A percentile compares a stretch with the other conserved stretches of the same genome.
These are phyloP conservation scores for Cicer judaicum DNA, from an alignment of 306 rosid genomes.

Conservation along the genomic window DNA sequence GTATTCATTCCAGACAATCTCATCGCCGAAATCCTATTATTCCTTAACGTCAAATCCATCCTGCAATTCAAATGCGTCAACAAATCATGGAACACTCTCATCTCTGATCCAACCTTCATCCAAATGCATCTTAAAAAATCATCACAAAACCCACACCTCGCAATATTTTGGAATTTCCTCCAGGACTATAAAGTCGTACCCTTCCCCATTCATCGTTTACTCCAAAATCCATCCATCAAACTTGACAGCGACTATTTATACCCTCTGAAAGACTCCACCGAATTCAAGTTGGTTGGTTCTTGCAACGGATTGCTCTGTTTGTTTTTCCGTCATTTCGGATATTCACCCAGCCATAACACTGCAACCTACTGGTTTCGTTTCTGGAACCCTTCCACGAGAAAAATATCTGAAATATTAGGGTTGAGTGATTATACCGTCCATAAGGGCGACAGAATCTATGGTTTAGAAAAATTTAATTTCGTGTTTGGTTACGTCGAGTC, in stretches of 20 bases:
- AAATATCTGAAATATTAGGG: neutral
- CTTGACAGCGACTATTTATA: neutral
- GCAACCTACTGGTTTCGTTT: neutral
- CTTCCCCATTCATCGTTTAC: neutral
- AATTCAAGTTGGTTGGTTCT: neutral
- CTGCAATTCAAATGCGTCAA: neutral
- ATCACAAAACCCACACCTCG: neutral
- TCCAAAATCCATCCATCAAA: neutral
- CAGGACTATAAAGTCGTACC: neutral
- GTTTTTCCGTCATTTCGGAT: neutral
- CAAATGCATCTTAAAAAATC: neutral
- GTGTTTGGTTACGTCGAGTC: neutral
- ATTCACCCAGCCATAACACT: neutral
- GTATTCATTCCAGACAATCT: neutral
- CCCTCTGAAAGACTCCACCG: fast-evolving
- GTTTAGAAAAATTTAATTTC: neutral
- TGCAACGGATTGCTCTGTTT: neutral
- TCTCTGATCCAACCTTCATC: neutral
- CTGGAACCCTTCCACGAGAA: neutral
- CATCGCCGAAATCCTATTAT: neutral
- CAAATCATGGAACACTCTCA: neutral
- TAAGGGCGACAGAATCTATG: too few species aligned
- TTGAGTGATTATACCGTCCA: too few species aligned
- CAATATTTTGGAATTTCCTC: neutral
- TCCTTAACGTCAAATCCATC: neutral